A percentile compares a stretch with the other conserved stretches of the same genome.
Evolutionary conservation across 2,329 filamentous ascomycete species (phyloP).

Genomic region (Madurella mycetomatis): DNA sequence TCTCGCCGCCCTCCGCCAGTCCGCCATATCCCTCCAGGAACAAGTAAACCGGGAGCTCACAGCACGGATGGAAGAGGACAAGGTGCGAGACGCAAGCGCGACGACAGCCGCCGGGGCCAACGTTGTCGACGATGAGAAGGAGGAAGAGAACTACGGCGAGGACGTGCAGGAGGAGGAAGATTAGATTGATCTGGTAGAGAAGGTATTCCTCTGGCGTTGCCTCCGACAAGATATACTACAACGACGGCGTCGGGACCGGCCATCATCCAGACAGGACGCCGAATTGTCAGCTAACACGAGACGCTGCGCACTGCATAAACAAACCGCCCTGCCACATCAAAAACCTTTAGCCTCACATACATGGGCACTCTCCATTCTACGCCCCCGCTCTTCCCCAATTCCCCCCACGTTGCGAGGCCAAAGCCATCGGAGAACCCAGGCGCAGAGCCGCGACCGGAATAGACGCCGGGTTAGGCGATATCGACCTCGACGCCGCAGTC

Average conservation of each 20-base stretch:
- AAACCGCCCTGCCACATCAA: no score
- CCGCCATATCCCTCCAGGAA: constrained; percentile 57
- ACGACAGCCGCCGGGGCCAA: constrained; percentile 9
- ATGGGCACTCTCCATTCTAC: no score
- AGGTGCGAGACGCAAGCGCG: constrained; percentile 36
- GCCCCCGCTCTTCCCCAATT: no score
- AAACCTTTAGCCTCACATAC: no score
- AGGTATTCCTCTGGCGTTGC: not conserved
- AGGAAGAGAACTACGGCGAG: constrained; percentile 81
- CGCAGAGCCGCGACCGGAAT: not conserved
- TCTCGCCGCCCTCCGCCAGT: constrained; percentile 54
- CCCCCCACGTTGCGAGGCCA: no score
- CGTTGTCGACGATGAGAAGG: constrained; percentile 49
- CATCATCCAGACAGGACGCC: not conserved
- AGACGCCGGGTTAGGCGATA: not conserved
- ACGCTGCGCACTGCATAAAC: no score
- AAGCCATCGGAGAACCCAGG: no score
- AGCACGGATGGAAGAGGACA: constrained; percentile 69
- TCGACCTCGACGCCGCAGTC: not conserved
- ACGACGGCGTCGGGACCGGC: not conserved
- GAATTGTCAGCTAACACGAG: no score
- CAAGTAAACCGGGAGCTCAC: constrained; percentile 69
- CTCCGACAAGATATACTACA: not conserved
- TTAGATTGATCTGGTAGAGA: constrained; percentile 8
- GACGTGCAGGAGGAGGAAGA: constrained; percentile 66